phyloP scores from a whole-genome alignment of 2,329 filamentous ascomycete genomes.

The Aspergillus niger region DNA sequence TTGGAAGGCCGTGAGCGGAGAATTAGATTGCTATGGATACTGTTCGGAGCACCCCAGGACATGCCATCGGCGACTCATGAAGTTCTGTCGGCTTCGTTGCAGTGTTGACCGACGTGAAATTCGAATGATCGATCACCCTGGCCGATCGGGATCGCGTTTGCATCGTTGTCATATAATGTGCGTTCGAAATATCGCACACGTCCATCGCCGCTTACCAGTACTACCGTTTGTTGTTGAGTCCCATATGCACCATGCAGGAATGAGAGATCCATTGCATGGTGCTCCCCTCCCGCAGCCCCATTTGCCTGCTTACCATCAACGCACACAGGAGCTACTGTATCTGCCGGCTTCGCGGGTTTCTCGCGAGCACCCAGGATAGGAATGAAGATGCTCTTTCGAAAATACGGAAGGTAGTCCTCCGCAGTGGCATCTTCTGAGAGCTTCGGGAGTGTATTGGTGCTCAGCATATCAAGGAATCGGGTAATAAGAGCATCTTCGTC shows the following conservation, averaged over 20 bases:
- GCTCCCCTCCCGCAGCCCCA: conserved; percentile 12
- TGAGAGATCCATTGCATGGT: conserved; percentile 29
- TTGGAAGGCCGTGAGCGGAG: not conserved
- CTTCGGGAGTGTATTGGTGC: conserved; percentile 57
- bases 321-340: conserved; percentile 38
- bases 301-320: conserved; percentile 24
- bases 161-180: conserved; percentile 60
- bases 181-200: conserved; percentile 64
- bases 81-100: not conserved
- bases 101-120: conserved; percentile 24
- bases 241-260: conserved; percentile 59
- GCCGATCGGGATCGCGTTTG: conserved; percentile 48
- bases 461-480: conserved; percentile 55
- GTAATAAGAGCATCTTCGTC: conserved; percentile 54
- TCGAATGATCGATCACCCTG: conserved; percentile 51
- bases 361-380: conserved; percentile 56
- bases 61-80: not conserved
- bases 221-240: conserved; percentile 65
- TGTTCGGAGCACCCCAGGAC: not conserved
- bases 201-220: conserved; percentile 59
- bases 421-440: conserved; percentile 50
- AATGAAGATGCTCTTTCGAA: conserved; percentile 64
- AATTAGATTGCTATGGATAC: not conserved
- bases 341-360: conserved; percentile 37
- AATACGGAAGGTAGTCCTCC: conserved; percentile 58